phyloP scores from a whole-genome alignment of 2,329 filamentous ascomycete species.

The Epichloe scottii region DNA sequence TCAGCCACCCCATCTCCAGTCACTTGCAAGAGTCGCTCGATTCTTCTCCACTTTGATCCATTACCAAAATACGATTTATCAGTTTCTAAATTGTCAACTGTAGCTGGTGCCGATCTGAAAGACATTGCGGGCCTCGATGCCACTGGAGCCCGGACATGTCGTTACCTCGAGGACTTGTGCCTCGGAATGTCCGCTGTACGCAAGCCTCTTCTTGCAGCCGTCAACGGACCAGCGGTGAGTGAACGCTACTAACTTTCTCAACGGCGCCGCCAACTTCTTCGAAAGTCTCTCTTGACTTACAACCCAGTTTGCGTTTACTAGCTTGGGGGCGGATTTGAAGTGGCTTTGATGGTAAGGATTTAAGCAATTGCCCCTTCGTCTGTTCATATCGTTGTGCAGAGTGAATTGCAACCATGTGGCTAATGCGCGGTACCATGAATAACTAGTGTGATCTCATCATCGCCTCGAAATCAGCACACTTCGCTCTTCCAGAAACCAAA shows the following conservation, averaged over 20 bases:
- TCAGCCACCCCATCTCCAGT: background rate
- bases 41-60: conserved; percentile 1
- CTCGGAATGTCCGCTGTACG: conserved; percentile 19
- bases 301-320: conserved; percentile 11
- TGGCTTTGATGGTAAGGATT: conserved; percentile 30
- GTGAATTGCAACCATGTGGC: conserved; percentile 2
- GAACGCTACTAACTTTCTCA: background rate
- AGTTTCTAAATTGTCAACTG: conserved; percentile 1
- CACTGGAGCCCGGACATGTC: conserved; percentile 18
- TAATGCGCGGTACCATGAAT: background rate
- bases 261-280: background rate
- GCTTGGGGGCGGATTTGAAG: conserved; percentile 38
- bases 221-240: conserved; percentile 37
- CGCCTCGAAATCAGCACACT: conserved; percentile 21
- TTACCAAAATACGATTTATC: background rate
- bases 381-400: background rate
- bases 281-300: conserved; percentile 3
- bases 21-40: background rate
- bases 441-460: conserved; percentile 27
- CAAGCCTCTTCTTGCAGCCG: conserved; percentile 37
- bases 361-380: background rate
- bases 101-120: conserved; percentile 24
- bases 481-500: conserved; percentile 27
- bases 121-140: conserved; percentile 23
- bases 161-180: conserved; percentile 30